Percentiles rank a stretch among this genome's conserved stretches.
Evolutionary conservation across 2,329 filamentous ascomycete genomes (phyloP).

Genomic region (Westerdykella ornata): DNA sequence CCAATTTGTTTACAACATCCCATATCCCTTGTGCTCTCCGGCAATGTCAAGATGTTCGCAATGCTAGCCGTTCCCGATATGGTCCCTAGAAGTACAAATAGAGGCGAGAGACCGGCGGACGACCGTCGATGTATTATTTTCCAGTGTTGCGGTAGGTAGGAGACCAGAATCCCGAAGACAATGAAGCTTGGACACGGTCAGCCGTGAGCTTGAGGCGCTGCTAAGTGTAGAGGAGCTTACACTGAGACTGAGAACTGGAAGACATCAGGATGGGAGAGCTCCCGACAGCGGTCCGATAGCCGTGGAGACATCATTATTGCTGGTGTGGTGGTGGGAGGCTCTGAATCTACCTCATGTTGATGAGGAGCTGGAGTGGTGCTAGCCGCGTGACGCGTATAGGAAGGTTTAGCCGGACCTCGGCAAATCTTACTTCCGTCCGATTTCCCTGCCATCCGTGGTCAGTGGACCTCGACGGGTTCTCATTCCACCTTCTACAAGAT

Average conservation of each 20-base stretch:
- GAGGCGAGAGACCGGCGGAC: slow-evolving; percentile 90
- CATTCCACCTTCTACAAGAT: too few species aligned
- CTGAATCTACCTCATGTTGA: background rate
- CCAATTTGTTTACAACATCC: slow-evolving; percentile 78
- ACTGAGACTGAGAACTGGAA: slow-evolving; percentile 50
- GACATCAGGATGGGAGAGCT: slow-evolving; percentile 47
- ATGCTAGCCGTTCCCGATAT: slow-evolving; percentile 84
- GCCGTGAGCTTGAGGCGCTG: slow-evolving; percentile 9
- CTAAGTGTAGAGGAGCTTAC: slow-evolving; percentile 33
- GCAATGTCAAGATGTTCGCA: slow-evolving; percentile 83
- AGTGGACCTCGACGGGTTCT: too few species aligned
- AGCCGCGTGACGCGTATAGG: too few species aligned
- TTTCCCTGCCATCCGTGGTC: too few species aligned
- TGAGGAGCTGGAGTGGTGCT: background rate
- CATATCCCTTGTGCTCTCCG: slow-evolving; percentile 75
- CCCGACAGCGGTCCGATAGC: slow-evolving; percentile 39
- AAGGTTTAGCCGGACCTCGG: too few species aligned
- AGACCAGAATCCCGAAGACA: slow-evolving; percentile 79
- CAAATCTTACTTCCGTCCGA: too few species aligned
- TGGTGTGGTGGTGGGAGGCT: background rate
- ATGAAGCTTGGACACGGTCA: slow-evolving; percentile 51
- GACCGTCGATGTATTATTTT: slow-evolving; percentile 81
- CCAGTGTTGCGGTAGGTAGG: slow-evolving; percentile 89
- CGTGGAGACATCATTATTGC: slow-evolving; percentile 1
- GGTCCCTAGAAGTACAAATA: slow-evolving; percentile 89